Percentiles rank a stretch among this genome's conserved stretches.
Evolutionary conservation across 768 basidiomycete species (phyloP).

Genomic region (Naganishia kalamii): DNA sequence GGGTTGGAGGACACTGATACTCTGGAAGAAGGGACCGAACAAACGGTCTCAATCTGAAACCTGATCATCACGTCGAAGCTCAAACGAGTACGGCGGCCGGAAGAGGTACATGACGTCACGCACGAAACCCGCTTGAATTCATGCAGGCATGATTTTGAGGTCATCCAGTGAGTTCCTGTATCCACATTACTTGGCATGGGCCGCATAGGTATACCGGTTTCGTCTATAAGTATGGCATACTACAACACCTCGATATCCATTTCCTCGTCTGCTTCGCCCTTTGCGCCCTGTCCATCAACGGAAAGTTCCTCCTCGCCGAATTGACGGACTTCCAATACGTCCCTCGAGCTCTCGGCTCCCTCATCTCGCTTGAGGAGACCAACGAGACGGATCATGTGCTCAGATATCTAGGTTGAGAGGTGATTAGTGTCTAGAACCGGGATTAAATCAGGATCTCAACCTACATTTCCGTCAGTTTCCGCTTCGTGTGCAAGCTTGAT

Average conservation of each 20-base stretch:
- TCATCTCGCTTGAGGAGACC: slow-evolving; percentile 57
- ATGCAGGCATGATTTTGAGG: too few species aligned
- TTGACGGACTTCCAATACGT: slow-evolving; percentile 61
- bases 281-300: slow-evolving; percentile 9
- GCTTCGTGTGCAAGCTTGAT: slow-evolving; percentile 68
- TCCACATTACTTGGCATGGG: too few species aligned
- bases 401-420: slow-evolving; percentile 58
- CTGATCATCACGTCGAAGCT: neutral
- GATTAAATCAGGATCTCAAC: neutral
- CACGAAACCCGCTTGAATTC: neutral
- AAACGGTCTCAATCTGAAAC: too few species aligned
- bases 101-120: neutral
- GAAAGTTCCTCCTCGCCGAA: slow-evolving; percentile 64
- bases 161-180: too few species aligned
- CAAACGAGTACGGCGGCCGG: neutral
- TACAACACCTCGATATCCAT: slow-evolving; percentile 56
- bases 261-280: slow-evolving; percentile 54
- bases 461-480: slow-evolving; percentile 57
- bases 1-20: too few species aligned
- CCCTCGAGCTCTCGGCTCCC: slow-evolving; percentile 43
- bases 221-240: too few species aligned
- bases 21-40: too few species aligned
- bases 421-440: neutral
- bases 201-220: too few species aligned
- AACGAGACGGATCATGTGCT: slow-evolving; percentile 82